phyloP scores from a whole-genome alignment of 1,139 yeast genomes.

The Blastobotrys proliferans region DNA sequence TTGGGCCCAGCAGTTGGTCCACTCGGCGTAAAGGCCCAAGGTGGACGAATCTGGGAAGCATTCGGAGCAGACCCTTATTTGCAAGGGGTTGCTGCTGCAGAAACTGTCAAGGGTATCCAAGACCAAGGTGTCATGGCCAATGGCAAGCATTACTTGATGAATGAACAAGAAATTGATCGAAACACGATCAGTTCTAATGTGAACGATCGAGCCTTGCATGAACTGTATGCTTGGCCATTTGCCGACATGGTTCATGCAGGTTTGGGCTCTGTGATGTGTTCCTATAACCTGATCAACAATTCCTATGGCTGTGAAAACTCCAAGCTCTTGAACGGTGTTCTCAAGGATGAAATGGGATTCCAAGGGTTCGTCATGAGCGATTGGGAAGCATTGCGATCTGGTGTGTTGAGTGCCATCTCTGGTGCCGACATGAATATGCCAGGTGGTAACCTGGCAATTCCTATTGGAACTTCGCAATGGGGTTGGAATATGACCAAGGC shows the following conservation, averaged over 20 bases:
- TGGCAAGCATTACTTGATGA: slow-evolving; percentile 53
- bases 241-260: slow-evolving; percentile 61
- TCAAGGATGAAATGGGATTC: slow-evolving; percentile 62
- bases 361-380: slow-evolving; percentile 66
- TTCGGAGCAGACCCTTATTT: slow-evolving; percentile 63
- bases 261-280: slow-evolving; percentile 60
- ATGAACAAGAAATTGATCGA: slow-evolving; percentile 50
- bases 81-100: slow-evolving; percentile 54
- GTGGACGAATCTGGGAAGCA: slow-evolving; percentile 66
- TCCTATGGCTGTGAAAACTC: slow-evolving; percentile 62
- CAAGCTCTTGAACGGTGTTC: slow-evolving; percentile 49
- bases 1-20: slow-evolving; percentile 67
- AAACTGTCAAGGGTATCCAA: slow-evolving; percentile 55
- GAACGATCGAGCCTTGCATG: slow-evolving; percentile 62
- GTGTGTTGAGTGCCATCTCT: slow-evolving; percentile 53
- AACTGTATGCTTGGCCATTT: slow-evolving; percentile 61
- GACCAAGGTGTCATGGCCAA: slow-evolving; percentile 55
- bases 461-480: slow-evolving; percentile 54
- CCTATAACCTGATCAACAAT: slow-evolving; percentile 57
- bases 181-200: slow-evolving; percentile 37
- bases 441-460: slow-evolving; percentile 53
- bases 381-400: slow-evolving; percentile 62
- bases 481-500: slow-evolving; percentile 56
- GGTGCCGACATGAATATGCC: slow-evolving; percentile 72
- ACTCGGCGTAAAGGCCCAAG: slow-evolving; percentile 58